Evolutionary conservation across 495 filamentous ascomycete species (phyloP), one percentile per base, ranked within the genome.

Genomic region (Rusavskia elegans): DNA sequence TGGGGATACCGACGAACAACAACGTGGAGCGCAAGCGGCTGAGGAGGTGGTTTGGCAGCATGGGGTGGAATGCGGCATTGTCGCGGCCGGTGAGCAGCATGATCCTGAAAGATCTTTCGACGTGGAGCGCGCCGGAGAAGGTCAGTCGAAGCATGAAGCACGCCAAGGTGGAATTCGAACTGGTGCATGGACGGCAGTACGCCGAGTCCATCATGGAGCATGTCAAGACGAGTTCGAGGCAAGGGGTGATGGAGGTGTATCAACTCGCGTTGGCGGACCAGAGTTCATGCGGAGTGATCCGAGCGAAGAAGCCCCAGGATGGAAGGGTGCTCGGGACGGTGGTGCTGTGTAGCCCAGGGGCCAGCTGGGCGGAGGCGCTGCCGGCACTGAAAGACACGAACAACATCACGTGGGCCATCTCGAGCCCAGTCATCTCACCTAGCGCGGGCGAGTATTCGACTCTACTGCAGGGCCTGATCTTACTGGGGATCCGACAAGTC

Each of bases 161-260:
- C 42, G 80, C 84, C 2, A 78, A 77, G 6, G 70, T 79, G 49
- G 75, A 76, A 54, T 85, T 87, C 57, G 87, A 95, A 56, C 74
- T 95, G 19, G 82, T 93, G 29, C 83, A 86, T 60, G 88, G 87
- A 16, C 76, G 74, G 63, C 82, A 88, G 49, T 83, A 86, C 60
- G 74, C 83, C n/a, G 80, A 81, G 7, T 72, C 76, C 23, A 81
- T 90, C 30, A 70, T 92, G 14, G 78, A 82, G 49, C 85, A 90
- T 59, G 77, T 93, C 50, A 78, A 78, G 41, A 80, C 81, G 0
- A 80, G 82, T 62, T 80, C 85, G 14, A 74, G 79, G n/a, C 83
- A 85, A 53, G 88, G 87, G 23, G 79, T 90, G n/a, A 73, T 82
- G 11, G 85, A 89, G 53, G 79, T 93, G 19, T 95, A 95, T 66